A percentile compares a stretch with the other conserved stretches of the same genome.
phyloP scores from a whole-genome alignment of 805 yeast species.

The Lachancea fermentati region DNA sequence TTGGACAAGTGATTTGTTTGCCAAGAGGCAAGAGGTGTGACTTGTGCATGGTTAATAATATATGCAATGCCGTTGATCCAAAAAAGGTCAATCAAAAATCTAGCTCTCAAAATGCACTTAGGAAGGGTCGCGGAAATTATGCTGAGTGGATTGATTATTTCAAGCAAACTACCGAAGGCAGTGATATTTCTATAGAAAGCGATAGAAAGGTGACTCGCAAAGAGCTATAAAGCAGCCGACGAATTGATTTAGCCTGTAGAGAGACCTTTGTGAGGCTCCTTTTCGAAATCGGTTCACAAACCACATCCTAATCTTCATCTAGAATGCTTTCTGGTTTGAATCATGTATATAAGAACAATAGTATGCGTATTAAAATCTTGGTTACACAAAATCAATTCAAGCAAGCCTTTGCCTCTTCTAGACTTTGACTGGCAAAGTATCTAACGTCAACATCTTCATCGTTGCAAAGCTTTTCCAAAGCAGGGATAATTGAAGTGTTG shows the following conservation, averaged over 20 bases:
- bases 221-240: too few relatives aligned
- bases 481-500: conserved; percentile 51
- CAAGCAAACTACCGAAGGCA: conserved; percentile 3
- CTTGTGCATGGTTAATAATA: conserved; percentile 51
- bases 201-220: background rate
- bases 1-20: conserved; percentile 84
- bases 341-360: background rate
- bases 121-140: conserved; percentile 40
- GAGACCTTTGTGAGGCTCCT: too few relatives aligned
- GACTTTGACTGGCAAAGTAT: conserved; percentile 70
- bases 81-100: conserved; percentile 34
- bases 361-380: background rate
- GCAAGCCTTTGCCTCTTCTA: conserved; percentile 32
- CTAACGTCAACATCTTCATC: conserved; percentile 89
- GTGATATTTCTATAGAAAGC: background rate
- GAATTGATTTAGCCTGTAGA: too few relatives aligned
- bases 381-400: conserved; percentile 9
- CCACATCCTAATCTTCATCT: background rate
- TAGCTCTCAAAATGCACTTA: conserved; percentile 14
- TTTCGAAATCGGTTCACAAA: background rate
- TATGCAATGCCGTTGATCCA: conserved; percentile 56
- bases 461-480: conserved; percentile 54
- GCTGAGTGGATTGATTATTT: conserved; percentile 31
- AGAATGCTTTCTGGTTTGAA: background rate
- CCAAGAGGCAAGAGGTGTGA: conserved; percentile 70